These are phyloP conservation scores for Cordia subcordata DNA, from an alignment of 257 asterid species.

Conservation along the genomic window DNA sequence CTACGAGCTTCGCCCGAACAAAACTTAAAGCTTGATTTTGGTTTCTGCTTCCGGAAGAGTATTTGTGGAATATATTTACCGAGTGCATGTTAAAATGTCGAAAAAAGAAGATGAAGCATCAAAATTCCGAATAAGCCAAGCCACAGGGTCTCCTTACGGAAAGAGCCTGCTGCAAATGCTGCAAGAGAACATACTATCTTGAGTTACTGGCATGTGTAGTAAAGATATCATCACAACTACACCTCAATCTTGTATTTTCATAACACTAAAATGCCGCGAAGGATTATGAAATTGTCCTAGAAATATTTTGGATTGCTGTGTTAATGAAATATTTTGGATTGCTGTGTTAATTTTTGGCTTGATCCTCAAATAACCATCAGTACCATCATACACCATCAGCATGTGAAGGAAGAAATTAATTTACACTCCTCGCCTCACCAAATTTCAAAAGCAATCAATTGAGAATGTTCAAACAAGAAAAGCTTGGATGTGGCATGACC, in stretches of 20 bases:
- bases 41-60: conserved; percentile 14
- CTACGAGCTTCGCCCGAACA: conserved; percentile 2
- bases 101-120: conserved; percentile 19
- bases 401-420: too few relatives aligned
- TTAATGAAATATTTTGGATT: too few relatives aligned
- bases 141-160: conserved; percentile 23
- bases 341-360: too few relatives aligned
- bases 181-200: conserved; percentile 16
- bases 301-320: too few relatives aligned
- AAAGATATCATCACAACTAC: neutral
- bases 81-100: conserved; percentile 12
- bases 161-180: conserved; percentile 21
- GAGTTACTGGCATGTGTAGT: neutral
- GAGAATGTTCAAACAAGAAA: too few relatives aligned
- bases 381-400: too few relatives aligned
- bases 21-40: too few relatives aligned
- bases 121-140: conserved; percentile 27
- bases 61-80: conserved; percentile 3
- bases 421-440: too few relatives aligned
- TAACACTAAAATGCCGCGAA: neutral
- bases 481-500: too few relatives aligned
- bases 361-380: too few relatives aligned
- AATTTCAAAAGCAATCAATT: too few relatives aligned
- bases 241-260: neutral
- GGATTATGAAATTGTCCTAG: neutral